A percentile compares a stretch with the other conserved stretches of the same genome.
Conservation (phyloP, 1,284 basidiomycete genomes). For the Tilletia caries region DNA sequence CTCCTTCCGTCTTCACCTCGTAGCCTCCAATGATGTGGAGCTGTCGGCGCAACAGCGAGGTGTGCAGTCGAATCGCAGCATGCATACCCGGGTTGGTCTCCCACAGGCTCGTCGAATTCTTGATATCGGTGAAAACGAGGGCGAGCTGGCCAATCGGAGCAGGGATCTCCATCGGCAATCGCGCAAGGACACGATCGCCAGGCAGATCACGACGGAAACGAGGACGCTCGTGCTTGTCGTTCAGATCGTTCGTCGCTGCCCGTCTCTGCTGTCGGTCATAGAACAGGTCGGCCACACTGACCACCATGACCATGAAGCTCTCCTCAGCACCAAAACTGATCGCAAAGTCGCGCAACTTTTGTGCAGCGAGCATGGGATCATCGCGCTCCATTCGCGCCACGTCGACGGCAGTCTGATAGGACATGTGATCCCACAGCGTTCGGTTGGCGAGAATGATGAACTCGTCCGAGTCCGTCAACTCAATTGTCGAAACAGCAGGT, state of each 20-base stretch:
- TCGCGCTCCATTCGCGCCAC: constrained; percentile 78
- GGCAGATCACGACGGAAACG: constrained; percentile 38
- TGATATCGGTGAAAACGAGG: constrained; percentile 96
- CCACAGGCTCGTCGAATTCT: constrained; percentile 95
- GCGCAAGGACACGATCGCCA: constrained; percentile 56
- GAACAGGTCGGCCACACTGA: constrained; percentile 79
- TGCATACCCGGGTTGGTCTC: constrained; percentile 96
- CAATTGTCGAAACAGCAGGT: constrained; percentile 71
- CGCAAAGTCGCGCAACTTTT: constrained; percentile 93
- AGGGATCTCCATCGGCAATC: constrained; percentile 75
- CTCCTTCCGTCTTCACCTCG: constrained; percentile 99
- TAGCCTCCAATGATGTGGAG: constrained; percentile 91
- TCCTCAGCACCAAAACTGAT: constrained; percentile 94
- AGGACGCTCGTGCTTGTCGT: constrained; percentile 43
- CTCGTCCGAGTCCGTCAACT: constrained; percentile 82
- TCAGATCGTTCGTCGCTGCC: constrained; percentile 19
- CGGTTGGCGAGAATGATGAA: constrained; percentile 94
- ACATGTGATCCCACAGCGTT: constrained; percentile 89
- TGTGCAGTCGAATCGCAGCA: constrained; percentile 88
- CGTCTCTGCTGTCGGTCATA: constrained; percentile 20
- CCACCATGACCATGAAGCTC: constrained; percentile 96
- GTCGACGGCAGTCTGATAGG: constrained; percentile 93
- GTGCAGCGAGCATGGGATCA: constrained; percentile 94
- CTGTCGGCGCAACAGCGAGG: constrained; percentile 78
- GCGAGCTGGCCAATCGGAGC: constrained; percentile 86